A percentile compares a stretch with the other conserved stretches of the same genome.
Evolutionary conservation across 208 protist genomes (phyloP).

Genomic region (Endotrypanum monterogeii): DNA sequence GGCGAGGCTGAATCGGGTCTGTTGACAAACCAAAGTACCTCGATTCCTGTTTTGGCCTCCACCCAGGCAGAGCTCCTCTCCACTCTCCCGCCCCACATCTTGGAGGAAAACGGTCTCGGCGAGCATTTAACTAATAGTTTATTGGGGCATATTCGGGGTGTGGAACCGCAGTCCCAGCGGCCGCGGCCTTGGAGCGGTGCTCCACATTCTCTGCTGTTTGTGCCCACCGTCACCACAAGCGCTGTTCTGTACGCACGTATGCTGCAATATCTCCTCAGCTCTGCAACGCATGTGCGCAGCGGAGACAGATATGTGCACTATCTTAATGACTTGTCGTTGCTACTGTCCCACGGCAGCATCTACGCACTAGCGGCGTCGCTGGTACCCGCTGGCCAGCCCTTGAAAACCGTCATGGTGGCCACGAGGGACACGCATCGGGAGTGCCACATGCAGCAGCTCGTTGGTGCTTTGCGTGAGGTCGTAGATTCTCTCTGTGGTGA

Average conservation of each 20-base stretch:
- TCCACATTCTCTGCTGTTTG: slow-evolving; percentile 12
- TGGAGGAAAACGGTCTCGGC: slow-evolving; percentile 15
- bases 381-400: slow-evolving; percentile 38
- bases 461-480: slow-evolving; percentile 34
- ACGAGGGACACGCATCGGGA: slow-evolving; percentile 32
- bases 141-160: slow-evolving; percentile 7
- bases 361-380: slow-evolving; percentile 60
- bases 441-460: slow-evolving; percentile 22
- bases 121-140: slow-evolving; percentile 25
- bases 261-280: slow-evolving; percentile 37
- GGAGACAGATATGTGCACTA: slow-evolving; percentile 15
- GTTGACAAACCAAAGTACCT: not conserved
- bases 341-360: slow-evolving; percentile 46
- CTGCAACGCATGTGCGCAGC: slow-evolving; percentile 15
- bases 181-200: slow-evolving; percentile 11
- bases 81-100: slow-evolving; percentile 11
- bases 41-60: slow-evolving; percentile 13
- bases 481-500: slow-evolving; percentile 39
- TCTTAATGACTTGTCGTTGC: slow-evolving; percentile 36
- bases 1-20: not conserved
- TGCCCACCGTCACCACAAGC: slow-evolving; percentile 36
- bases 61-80: slow-evolving; percentile 32
- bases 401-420: slow-evolving; percentile 55
- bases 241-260: slow-evolving; percentile 47
- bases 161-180: not conserved